Conservation (phyloP, 345 rosid species). For the Camelina sativa region DNA sequence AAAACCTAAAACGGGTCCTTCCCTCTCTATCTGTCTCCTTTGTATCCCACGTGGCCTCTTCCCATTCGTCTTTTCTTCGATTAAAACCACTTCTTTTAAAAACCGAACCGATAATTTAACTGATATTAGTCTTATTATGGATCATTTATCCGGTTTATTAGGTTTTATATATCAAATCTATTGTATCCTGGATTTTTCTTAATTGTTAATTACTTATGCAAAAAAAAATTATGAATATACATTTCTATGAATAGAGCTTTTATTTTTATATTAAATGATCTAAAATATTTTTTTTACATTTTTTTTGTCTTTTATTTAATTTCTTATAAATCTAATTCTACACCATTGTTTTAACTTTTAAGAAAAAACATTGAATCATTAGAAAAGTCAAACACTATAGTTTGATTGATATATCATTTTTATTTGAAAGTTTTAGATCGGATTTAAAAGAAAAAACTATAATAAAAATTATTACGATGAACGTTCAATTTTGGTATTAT, state of each 20-base stretch:
- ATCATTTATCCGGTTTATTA: slow-evolving; percentile 37
- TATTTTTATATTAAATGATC: not conserved
- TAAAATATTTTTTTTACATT: not conserved
- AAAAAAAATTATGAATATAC: not conserved
- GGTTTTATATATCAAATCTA: slow-evolving; percentile 14
- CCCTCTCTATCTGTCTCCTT: slow-evolving; percentile 45
- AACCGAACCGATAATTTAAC: slow-evolving; percentile 25
- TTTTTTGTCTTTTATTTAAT: not conserved
- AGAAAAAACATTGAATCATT: not conserved
- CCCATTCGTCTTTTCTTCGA: not conserved
- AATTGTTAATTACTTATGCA: not conserved
- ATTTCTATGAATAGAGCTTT: slow-evolving; percentile 23
- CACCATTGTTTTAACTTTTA: not conserved
- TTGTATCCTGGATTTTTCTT: slow-evolving; percentile 8
- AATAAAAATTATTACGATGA: no score
- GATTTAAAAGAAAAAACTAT: not conserved
- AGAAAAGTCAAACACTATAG: not conserved
- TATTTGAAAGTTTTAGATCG: not conserved
- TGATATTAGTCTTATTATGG: not conserved
- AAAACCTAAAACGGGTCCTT: slow-evolving; percentile 45
- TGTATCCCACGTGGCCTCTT: slow-evolving; percentile 27
- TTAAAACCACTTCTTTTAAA: not conserved
- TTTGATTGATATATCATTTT: not conserved
- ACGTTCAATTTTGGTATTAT: not conserved
- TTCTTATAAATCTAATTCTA: not conserved